A percentile compares a stretch with the other conserved stretches of the same genome.
Conservation (phyloP, 805 yeast genomes). For the Saccharomycopsis guyanensis region DNA sequence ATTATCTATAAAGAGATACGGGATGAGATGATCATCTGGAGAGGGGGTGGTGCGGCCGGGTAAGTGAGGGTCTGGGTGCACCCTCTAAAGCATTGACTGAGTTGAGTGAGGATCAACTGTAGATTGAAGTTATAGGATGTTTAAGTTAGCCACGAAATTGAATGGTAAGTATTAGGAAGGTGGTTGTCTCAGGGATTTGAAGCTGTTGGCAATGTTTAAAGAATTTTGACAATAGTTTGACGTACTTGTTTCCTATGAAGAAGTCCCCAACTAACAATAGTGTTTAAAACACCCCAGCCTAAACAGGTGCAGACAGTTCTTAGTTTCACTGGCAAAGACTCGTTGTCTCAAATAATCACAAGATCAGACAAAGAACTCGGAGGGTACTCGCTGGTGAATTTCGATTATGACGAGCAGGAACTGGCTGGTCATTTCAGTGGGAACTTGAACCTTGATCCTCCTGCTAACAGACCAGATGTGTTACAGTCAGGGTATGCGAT, state of each 20-base stretch:
- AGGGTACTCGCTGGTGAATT: slow-evolving; percentile 62
- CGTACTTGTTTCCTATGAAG: neutral
- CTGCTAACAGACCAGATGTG: slow-evolving; percentile 55
- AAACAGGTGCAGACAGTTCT: slow-evolving; percentile 37
- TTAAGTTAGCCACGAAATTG: neutral
- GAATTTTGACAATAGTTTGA: no score
- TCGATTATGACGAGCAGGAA: slow-evolving; percentile 33
- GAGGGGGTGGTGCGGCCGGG: neutral
- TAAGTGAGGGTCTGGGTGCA: no score
- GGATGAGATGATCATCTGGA: neutral
- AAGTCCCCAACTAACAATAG: neutral
- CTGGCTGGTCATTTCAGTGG: slow-evolving; percentile 64
- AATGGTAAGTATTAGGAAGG: neutral
- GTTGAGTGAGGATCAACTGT: no score
- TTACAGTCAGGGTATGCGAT: slow-evolving; percentile 67
- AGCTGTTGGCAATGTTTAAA: no score
- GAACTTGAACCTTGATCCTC: slow-evolving; percentile 57
- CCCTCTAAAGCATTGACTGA: no score
- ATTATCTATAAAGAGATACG: neutral
- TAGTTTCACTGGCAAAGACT: slow-evolving; percentile 48
- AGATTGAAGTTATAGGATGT: no score
- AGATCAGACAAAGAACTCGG: slow-evolving; percentile 72
- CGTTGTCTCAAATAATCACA: slow-evolving; percentile 43
- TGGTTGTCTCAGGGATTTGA: no score
- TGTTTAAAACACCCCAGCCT: slow-evolving; percentile 20